A percentile compares a stretch with the other conserved stretches of the same genome.
phyloP scores from a whole-genome alignment of 2,329 filamentous ascomycete species.

The Myotisia sp. region DNA sequence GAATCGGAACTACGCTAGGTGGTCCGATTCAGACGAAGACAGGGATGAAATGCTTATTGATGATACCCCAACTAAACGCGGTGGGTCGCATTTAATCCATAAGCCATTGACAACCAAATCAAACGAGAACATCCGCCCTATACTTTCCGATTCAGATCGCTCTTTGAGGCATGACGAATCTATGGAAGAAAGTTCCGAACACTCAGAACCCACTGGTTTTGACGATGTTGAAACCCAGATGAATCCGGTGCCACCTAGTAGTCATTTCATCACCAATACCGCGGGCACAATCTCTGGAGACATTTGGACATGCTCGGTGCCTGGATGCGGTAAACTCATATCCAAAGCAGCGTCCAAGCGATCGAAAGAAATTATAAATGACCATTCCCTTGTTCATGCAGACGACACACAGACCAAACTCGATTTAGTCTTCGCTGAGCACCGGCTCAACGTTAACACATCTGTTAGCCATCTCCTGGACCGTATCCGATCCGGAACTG shows the following conservation, averaged over 20 bases:
- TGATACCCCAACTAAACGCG: conserved; percentile 23
- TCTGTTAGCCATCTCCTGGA: conserved; percentile 22
- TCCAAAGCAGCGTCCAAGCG: conserved; percentile 21
- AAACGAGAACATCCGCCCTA: conserved; percentile 20
- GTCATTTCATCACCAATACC: neutral
- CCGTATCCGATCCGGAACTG: conserved; percentile 21
- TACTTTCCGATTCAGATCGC: conserved; percentile 18
- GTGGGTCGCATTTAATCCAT: conserved; percentile 22
- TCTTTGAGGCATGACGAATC: conserved; percentile 9
- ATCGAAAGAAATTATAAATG: conserved; percentile 20
- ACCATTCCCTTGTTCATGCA: conserved; percentile 22
- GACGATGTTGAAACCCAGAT: neutral
- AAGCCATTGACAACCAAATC: conserved; percentile 20
- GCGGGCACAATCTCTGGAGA: conserved; percentile 15
- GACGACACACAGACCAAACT: conserved; percentile 24
- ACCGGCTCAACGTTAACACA: conserved; percentile 21
- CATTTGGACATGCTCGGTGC: conserved; percentile 22
- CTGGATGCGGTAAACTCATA: conserved; percentile 21
- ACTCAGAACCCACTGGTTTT: conserved; percentile 8
- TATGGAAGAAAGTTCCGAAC: conserved; percentile 13
- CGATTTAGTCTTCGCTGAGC: conserved; percentile 24
- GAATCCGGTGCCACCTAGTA: neutral
- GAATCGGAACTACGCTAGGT: conserved; percentile 20
- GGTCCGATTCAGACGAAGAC: conserved; percentile 19
- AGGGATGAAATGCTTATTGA: conserved; percentile 20